Evolutionary conservation across 2,329 filamentous ascomycete species (phyloP).

Genomic region (Seiridium unicorne): DNA sequence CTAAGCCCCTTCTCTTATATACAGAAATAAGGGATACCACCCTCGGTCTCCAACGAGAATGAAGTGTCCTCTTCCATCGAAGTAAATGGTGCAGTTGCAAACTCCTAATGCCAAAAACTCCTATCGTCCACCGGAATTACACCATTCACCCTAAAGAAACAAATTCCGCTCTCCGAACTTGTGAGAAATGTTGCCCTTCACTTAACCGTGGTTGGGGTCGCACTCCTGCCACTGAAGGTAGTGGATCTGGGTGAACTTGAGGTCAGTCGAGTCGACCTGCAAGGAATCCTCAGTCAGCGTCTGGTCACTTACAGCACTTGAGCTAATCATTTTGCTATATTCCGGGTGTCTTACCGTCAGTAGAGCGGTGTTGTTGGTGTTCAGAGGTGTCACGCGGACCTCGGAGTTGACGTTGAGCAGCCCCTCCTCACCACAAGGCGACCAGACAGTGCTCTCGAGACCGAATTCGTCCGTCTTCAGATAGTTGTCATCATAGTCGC

Average conservation of each 20-base stretch:
- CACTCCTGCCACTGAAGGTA: slow-evolving; percentile 24
- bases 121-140: no score
- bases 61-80: no score
- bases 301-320: not conserved
- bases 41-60: no score
- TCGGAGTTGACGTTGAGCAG: slow-evolving; percentile 55
- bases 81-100: no score
- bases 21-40: no score
- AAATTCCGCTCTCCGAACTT: not conserved
- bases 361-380: slow-evolving; percentile 15
- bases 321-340: not conserved
- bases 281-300: not conserved
- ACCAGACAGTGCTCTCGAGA: slow-evolving; percentile 47
- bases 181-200: not conserved
- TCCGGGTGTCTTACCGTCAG: slow-evolving; percentile 22
- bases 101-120: no score
- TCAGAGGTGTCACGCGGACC: slow-evolving; percentile 31
- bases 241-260: slow-evolving; percentile 25
- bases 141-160: not conserved
- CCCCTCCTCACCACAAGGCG: slow-evolving; percentile 46
- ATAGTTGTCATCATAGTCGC: slow-evolving; percentile 40
- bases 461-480: slow-evolving; percentile 42
- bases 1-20: no score
- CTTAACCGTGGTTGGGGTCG: not conserved
- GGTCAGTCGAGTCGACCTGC: slow-evolving; percentile 28